phyloP scores from a whole-genome alignment of 139 green algal species.

The Tetraselmis striata region DNA sequence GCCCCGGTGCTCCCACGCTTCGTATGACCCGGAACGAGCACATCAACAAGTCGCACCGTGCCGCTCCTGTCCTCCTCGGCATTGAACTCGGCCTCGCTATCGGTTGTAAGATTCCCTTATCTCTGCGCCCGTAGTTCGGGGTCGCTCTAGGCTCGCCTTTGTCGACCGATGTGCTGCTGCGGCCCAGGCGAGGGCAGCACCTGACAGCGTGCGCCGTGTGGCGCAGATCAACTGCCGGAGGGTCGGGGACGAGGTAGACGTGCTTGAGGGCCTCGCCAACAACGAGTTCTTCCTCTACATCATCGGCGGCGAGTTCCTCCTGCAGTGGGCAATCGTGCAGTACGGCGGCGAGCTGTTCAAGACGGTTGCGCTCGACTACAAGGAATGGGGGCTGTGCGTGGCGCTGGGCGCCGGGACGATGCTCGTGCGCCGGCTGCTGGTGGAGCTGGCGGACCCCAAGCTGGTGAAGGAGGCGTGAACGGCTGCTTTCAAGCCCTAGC shows the following conservation, averaged over 20 bases:
- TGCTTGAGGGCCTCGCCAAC: slow-evolving; percentile 48
- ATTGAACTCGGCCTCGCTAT: too few relatives aligned
- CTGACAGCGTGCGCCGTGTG: neutral
- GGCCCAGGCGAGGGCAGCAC: too few relatives aligned
- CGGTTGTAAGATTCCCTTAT: too few relatives aligned
- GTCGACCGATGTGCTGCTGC: too few relatives aligned
- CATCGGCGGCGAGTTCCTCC: slow-evolving; percentile 33
- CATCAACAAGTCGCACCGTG: too few relatives aligned
- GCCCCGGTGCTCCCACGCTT: too few relatives aligned
- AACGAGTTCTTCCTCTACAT: slow-evolving; percentile 64
- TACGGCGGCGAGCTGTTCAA: slow-evolving; percentile 65
- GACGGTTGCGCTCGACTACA: slow-evolving; percentile 45
- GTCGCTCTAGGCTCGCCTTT: too few relatives aligned
- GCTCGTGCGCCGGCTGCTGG: slow-evolving; percentile 41
- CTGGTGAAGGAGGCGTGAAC: too few relatives aligned
- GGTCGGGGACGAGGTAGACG: slow-evolving; percentile 52
- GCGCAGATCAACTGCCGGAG: slow-evolving; percentile 73
- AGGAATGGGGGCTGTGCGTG: slow-evolving; percentile 61
- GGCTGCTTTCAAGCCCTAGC: too few relatives aligned
- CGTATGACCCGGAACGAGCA: too few relatives aligned
- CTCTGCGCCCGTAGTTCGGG: too few relatives aligned
- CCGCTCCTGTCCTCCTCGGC: too few relatives aligned
- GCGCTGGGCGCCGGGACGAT: slow-evolving; percentile 54
- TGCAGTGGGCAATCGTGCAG: slow-evolving; percentile 64
- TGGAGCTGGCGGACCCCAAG: slow-evolving; percentile 23